These are phyloP conservation scores for Venturia nashicola DNA, from an alignment of 2,329 filamentous ascomycete genomes.

Conservation along the genomic window DNA sequence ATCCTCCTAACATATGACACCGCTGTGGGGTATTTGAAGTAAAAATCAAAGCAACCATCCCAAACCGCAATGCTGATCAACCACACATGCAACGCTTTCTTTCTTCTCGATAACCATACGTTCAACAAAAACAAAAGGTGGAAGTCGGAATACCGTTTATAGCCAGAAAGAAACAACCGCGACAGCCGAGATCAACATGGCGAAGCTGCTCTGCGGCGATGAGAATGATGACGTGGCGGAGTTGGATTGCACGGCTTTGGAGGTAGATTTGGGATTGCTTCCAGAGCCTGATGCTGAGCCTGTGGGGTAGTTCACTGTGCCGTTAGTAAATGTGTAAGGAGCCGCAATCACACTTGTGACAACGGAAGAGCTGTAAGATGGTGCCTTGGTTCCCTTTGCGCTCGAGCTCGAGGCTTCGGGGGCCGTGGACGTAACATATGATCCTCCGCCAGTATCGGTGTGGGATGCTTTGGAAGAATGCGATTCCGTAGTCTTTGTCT, in stretches of 20 bases:
- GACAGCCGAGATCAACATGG: neutral
- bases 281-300: neutral
- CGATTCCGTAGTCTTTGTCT: neutral
- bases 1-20: neutral
- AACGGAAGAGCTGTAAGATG: neutral
- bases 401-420: neutral
- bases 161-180: constrained; percentile 4
- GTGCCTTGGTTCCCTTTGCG: neutral
- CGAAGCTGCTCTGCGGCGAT: neutral
- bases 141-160: neutral
- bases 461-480: neutral
- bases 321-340: constrained; percentile 2
- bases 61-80: neutral
- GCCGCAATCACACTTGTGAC: neutral
- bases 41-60: neutral
- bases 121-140: neutral
- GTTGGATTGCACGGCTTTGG: neutral
- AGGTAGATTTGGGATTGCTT: neutral
- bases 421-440: neutral
- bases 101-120: neutral
- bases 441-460: neutral
- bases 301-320: neutral
- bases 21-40: neutral
- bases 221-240: neutral
- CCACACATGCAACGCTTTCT: neutral